Base-by-base conservation (phyloP, 2,329 filamentous ascomycete species). In the Clarireedia homoeocarpa region DNA sequence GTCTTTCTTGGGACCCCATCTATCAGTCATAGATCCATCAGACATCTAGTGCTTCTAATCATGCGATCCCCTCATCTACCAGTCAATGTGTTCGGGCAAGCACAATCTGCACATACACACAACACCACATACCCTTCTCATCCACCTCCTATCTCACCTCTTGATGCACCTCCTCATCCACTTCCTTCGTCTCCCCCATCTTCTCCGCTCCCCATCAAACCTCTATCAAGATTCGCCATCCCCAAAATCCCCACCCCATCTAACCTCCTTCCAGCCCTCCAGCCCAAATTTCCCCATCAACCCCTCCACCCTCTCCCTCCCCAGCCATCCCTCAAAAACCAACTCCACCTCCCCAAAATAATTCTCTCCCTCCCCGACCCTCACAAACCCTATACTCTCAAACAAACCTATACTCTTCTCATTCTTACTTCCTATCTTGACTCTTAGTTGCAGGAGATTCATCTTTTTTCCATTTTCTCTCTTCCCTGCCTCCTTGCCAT, bases 301-400 rank as follows among this genome's bases (percentile, higher is more conserved):
- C 47, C 53, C 59, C 46, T 64, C 59, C 39, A 71, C 62, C 42
- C 59, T 63, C 34, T 60, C 63, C 42, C 59, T 63, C 34, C 60
- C 63, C 55, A 74, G 58, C 27, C 69, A 66, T 47, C 56, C 61
- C 55, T 64, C 57, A 40, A 67, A 61, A 14, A 59, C 49, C 44
- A 87, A 65, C 70, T 88, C 85, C 58, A 84, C 72, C 69, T 88
- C 85, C 0, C 83, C 83, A 73, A 88, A 88, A 69, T 82, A 86
- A 69, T 84, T 87, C 53, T 72, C 71, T 4, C 60, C 59, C 24
- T 73, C 74, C 0, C 67, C 67, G 7, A 75, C 71, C 66, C 74
- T 79, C 54, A 64, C 62, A 67, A 88, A 88, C 0, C 80, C 79
- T 10, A 83, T 60, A 34, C 75, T 75, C 62, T 84, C 78, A 69